Conservation (phyloP, 2,329 filamentous ascomycete genomes). For the Scopulariopsis brevicaulis region DNA sequence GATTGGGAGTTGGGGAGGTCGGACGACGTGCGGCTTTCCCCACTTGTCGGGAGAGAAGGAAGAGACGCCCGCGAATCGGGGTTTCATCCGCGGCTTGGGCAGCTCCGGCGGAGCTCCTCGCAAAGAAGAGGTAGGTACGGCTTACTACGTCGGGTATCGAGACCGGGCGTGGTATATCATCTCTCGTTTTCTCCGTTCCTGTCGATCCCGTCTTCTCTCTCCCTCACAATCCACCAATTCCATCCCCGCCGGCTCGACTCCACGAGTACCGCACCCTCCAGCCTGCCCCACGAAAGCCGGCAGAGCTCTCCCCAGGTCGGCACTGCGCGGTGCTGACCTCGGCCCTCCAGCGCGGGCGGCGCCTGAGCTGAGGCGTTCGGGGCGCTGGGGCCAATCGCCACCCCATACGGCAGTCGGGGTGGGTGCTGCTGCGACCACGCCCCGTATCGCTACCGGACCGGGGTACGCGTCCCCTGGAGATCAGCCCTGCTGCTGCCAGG, state of each 20-base stretch:
- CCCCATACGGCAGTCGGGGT: neutral
- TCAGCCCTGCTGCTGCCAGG: neutral
- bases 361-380: neutral
- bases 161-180: neutral
- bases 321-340: neutral
- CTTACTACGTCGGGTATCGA: neutral
- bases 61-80: neutral
- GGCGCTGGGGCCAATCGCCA: neutral
- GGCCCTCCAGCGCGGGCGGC: neutral
- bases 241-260: neutral
- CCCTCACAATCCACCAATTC: no score
- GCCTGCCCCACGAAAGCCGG: neutral
- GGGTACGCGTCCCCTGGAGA: neutral
- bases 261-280: neutral
- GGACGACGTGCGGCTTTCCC: no score
- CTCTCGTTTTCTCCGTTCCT: neutral
- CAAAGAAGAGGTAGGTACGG: no score
- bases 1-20: no score
- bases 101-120: neutral
- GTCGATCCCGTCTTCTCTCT: neutral
- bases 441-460: neutral
- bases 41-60: neutral
- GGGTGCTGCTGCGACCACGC: neutral
- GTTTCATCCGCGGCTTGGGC: neutral
- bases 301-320: neutral